Conservation (phyloP, 371 early-diverging fungal genomes). For the Mucor indicus region DNA sequence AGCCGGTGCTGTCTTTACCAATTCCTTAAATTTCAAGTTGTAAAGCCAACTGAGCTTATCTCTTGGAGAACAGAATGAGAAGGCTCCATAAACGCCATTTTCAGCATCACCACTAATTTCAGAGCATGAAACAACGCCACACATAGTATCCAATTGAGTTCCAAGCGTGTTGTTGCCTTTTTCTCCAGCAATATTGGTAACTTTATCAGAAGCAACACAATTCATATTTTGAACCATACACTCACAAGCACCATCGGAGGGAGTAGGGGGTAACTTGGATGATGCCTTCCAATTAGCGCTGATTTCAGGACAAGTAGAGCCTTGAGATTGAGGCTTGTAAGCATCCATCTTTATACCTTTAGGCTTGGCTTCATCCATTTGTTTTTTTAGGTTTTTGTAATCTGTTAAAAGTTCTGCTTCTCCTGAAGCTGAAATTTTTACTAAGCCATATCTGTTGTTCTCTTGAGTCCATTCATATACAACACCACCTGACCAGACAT, state of each 20-base stretch:
- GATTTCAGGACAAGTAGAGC: conserved; percentile 53
- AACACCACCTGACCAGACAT: conserved; percentile 72
- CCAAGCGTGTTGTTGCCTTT: conserved; percentile 21
- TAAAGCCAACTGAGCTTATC: conserved; percentile 55
- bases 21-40: conserved; percentile 23
- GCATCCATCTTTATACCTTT: conserved; percentile 48
- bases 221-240: conserved; percentile 66
- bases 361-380: conserved; percentile 38
- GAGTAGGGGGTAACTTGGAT: conserved; percentile 63
- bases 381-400: conserved; percentile 44
- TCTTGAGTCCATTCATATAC: conserved; percentile 83
- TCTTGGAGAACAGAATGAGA: conserved; percentile 49
- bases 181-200: conserved; percentile 29
- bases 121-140: conserved; percentile 49
- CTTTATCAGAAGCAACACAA: conserved; percentile 55
- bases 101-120: conserved; percentile 54
- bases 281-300: conserved; percentile 59
- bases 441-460: conserved; percentile 76
- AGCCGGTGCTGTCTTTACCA: conserved; percentile 11
- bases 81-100: conserved; percentile 54
- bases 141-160: conserved; percentile 46
- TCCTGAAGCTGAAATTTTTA: conserved; percentile 44
- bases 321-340: conserved; percentile 28
- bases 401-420: conserved; percentile 42
- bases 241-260: conserved; percentile 62